phyloP scores from a whole-genome alignment of 192 early-diverging fungal genomes.

The Chytriomyces sp. region DNA sequence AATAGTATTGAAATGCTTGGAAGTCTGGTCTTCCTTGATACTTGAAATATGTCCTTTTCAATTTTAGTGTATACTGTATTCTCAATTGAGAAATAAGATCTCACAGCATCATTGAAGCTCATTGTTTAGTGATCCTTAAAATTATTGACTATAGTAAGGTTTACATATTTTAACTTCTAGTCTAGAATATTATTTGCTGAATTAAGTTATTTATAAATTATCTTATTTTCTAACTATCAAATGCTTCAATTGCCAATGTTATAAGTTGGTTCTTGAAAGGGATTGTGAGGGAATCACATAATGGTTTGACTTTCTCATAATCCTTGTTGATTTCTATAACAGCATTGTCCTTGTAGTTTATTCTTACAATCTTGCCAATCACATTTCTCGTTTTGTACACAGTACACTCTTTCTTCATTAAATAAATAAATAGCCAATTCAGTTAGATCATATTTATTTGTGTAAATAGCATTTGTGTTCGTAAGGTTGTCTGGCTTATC shows the following conservation, averaged over 20 bases:
- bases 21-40: too few species aligned
- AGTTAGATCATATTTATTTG: slow-evolving; percentile 3
- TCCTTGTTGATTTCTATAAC: slow-evolving; percentile 14
- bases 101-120: too few species aligned
- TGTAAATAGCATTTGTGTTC: neutral
- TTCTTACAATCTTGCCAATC: slow-evolving; percentile 6
- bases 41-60: too few species aligned
- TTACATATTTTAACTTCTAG: too few species aligned
- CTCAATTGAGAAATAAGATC: too few species aligned
- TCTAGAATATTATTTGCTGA: too few species aligned
- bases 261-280: slow-evolving; percentile 13
- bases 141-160: too few species aligned
- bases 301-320: slow-evolving; percentile 19
- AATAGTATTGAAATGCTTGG: too few species aligned
- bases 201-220: too few species aligned
- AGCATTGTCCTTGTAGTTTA: slow-evolving; percentile 6
- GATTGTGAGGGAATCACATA: neutral
- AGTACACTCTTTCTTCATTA: neutral
- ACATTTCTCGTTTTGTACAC: slow-evolving; percentile 5
- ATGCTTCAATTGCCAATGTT: slow-evolving; percentile 11
- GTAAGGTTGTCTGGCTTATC: neutral
- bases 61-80: too few species aligned
- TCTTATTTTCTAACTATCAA: slow-evolving; percentile 11
- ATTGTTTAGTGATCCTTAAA: too few species aligned
- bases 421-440: neutral